A percentile compares a stretch with the other conserved stretches of the same genome.
These are phyloP conservation scores for Barnettozyma hawaiiensis DNA, from an alignment of 1,139 yeast genomes.

Conservation along the genomic window DNA sequence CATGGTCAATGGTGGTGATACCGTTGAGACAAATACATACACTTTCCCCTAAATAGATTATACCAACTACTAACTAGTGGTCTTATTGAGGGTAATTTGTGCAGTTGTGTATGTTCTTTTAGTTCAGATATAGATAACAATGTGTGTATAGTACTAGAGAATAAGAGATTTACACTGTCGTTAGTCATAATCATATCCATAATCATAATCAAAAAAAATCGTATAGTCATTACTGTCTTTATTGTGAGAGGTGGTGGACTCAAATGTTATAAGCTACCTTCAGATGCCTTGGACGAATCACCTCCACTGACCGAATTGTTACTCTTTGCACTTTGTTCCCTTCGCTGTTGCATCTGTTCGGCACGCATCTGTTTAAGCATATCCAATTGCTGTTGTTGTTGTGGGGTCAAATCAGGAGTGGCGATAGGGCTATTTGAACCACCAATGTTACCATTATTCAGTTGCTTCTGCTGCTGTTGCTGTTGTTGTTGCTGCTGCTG, in stretches of 20 bases:
- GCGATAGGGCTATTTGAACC: background rate
- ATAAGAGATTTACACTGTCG: background rate
- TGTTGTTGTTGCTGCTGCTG: conserved; percentile 8
- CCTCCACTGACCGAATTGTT: background rate
- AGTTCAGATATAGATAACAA: background rate
- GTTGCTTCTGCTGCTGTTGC: conserved; percentile 2
- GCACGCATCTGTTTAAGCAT: conserved; percentile 21
- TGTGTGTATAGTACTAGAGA: background rate
- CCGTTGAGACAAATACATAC: conserved; percentile 55
- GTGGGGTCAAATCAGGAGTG: conserved; percentile 18
- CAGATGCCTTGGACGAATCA: conserved; percentile 10
- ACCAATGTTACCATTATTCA: background rate
- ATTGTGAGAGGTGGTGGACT: background rate
- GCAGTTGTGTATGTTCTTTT: background rate
- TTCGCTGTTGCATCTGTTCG: conserved; percentile 22
- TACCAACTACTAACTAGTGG: background rate
- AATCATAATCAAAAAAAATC: background rate
- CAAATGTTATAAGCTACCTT: background rate
- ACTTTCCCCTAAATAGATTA: conserved; percentile 29
- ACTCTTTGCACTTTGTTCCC: conserved; percentile 13
- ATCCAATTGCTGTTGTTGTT: conserved; percentile 23
- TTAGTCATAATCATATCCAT: too few species aligned
- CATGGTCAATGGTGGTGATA: conserved; percentile 38
- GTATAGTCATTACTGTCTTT: conserved; percentile 2
- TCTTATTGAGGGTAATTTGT: background rate